A percentile compares a stretch with the other conserved stretches of the same genome.
Conservation (phyloP, 768 basidiomycete species). For the Pluteus cervinus region DNA sequence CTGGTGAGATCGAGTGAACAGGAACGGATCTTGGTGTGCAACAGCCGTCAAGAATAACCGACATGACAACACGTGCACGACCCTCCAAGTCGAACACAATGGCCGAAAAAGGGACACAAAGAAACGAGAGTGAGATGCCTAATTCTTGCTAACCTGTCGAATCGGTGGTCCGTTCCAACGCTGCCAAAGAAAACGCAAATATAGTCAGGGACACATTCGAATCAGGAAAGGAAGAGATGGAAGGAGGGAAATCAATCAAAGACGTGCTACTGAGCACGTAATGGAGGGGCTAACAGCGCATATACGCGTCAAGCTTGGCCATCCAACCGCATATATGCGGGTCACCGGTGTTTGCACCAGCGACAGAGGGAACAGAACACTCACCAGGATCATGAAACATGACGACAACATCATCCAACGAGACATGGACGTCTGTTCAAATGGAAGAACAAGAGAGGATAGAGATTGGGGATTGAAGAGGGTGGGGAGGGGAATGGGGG, state of each 20-base stretch:
- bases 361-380: conserved; percentile 13
- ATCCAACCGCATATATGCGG: neutral
- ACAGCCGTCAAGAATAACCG: neutral
- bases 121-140: neutral
- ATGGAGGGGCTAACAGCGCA: too few species aligned
- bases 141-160: conserved; percentile 43
- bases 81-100: too few species aligned
- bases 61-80: too few species aligned
- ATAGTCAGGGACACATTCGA: conserved; percentile 4
- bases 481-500: too few species aligned
- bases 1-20: neutral
- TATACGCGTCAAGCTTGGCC: too few species aligned
- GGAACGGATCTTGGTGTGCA: conserved; percentile 1
- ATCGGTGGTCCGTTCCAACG: conserved; percentile 78
- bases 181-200: conserved; percentile 25
- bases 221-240: too few species aligned
- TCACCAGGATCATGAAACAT: conserved; percentile 95
- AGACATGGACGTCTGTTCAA: conserved; percentile 93
- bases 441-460: too few species aligned
- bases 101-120: conserved; percentile 9
- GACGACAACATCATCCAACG: conserved; percentile 77
- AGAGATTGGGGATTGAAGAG: too few species aligned
- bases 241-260: too few species aligned
- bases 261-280: too few species aligned
- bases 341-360: neutral